Evolutionary conservation across 2,329 filamentous ascomycete genomes (phyloP).

Genomic region (Lasiodiplodia gonubiensis): DNA sequence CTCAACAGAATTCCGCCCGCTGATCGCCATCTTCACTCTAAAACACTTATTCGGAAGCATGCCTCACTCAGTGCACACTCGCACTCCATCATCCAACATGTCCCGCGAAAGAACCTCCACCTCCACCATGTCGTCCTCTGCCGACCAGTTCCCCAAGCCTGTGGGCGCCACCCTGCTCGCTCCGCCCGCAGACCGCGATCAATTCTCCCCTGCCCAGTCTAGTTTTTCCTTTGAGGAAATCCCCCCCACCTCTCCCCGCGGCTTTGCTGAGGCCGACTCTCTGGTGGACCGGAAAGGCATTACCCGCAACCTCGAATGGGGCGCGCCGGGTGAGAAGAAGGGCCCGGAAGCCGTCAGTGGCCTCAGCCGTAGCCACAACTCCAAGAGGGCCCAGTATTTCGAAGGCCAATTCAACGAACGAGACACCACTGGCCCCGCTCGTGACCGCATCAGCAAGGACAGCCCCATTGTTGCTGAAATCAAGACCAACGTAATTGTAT

Average conservation of each 20-base stretch:
- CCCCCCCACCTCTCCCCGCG: constrained; percentile 39
- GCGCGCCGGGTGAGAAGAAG: constrained; percentile 34
- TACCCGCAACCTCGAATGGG: constrained; percentile 33
- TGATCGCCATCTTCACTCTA: constrained; percentile 11
- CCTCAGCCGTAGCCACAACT: constrained; percentile 32
- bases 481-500: constrained; percentile 58
- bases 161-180: constrained; percentile 41
- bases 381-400: constrained; percentile 45
- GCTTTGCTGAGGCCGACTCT: constrained; percentile 32
- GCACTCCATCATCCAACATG: constrained; percentile 39
- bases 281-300: constrained; percentile 31
- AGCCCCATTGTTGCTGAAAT: constrained; percentile 56
- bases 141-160: constrained; percentile 43
- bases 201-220: constrained; percentile 44
- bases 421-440: constrained; percentile 42
- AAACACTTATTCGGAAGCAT: constrained; percentile 34
- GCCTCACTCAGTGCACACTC: constrained; percentile 45
- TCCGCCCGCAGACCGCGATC: constrained; percentile 38
- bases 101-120: constrained; percentile 39
- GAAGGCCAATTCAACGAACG: constrained; percentile 48
- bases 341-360: constrained; percentile 19
- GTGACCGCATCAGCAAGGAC: constrained; percentile 52
- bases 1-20: constrained; percentile 17
- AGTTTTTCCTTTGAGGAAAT: constrained; percentile 45
- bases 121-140: constrained; percentile 43